Percentiles rank a stretch among this genome's conserved stretches.
Conservation (phyloP, 768 basidiomycete genomes). For the Neoboletus subvelutipes region DNA sequence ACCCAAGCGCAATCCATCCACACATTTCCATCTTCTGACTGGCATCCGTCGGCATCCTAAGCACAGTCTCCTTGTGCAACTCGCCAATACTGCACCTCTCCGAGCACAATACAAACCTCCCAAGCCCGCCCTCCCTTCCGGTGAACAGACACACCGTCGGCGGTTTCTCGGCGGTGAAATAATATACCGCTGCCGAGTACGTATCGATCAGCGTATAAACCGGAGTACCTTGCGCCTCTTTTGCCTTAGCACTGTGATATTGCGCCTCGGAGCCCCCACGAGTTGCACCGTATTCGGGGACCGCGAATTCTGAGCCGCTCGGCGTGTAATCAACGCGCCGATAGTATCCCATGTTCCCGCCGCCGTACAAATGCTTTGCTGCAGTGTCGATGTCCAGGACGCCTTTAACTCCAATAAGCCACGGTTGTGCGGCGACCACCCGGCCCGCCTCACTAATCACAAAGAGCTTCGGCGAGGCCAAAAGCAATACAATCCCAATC, state of each 20-base stretch:
- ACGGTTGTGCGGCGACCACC: too few species aligned
- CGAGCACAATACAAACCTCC: slow-evolving; percentile 23
- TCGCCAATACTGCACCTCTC: slow-evolving; percentile 15
- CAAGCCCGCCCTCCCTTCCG: slow-evolving; percentile 22
- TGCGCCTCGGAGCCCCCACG: slow-evolving; percentile 11
- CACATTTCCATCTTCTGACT: not conserved
- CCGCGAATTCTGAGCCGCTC: slow-evolving; percentile 17
- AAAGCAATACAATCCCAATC: too few species aligned
- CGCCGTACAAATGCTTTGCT: too few species aligned
- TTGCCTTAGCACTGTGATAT: not conserved
- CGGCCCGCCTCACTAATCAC: too few species aligned
- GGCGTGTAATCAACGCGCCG: not conserved
- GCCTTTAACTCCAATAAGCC: too few species aligned
- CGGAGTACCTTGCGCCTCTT: not conserved
- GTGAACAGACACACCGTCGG: slow-evolving; percentile 24
- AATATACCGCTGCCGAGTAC: slow-evolving; percentile 14
- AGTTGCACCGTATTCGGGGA: not conserved
- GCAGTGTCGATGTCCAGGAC: too few species aligned
- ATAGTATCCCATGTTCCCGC: too few species aligned
- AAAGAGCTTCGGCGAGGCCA: too few species aligned
- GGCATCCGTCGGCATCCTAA: slow-evolving; percentile 17
- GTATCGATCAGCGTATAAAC: slow-evolving; percentile 22
- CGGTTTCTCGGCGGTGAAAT: slow-evolving; percentile 16
- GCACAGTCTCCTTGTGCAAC: slow-evolving; percentile 21
- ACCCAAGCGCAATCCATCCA: not conserved